Percentiles rank a stretch among this genome's conserved stretches.
phyloP scores from a whole-genome alignment of 2,329 filamentous ascomycete genomes.

The Cladosporium halotolerans region DNA sequence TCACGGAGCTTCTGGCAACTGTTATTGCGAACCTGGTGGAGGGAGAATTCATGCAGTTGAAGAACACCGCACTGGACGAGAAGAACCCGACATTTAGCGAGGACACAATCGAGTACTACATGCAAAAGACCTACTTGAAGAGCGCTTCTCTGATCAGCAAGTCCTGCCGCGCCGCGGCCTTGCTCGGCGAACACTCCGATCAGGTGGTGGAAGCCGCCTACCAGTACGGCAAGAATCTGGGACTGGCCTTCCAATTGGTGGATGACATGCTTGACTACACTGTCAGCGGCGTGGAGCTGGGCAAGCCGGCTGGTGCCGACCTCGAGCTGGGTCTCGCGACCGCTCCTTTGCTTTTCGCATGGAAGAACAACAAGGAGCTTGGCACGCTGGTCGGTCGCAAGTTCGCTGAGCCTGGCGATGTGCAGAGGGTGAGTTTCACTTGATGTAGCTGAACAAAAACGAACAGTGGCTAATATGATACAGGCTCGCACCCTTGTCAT shows the following conservation, averaged over 20 bases:
- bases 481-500: conserved; percentile 83
- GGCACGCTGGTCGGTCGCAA: conserved; percentile 87
- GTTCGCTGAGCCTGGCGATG: conserved; percentile 77
- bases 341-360: conserved; percentile 88
- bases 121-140: conserved; percentile 98
- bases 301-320: conserved; percentile 92
- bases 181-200: conserved; percentile 70
- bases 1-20: conserved; percentile 87
- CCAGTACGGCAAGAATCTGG: conserved; percentile 84
- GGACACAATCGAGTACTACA: conserved; percentile 83
- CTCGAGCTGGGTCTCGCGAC: conserved; percentile 89
- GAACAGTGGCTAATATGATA: conserved; percentile 18
- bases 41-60: conserved; percentile 98
- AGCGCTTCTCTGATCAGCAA: conserved; percentile 94
- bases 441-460: neutral
- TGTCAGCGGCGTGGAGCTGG: conserved; percentile 72
- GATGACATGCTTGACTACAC: conserved; percentile 99
- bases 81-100: conserved; percentile 77
- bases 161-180: conserved; percentile 81
- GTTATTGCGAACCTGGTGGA: conserved; percentile 97
- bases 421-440: conserved; percentile 60
- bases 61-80: conserved; percentile 90
- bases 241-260: conserved; percentile 91
- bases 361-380: conserved; percentile 71
- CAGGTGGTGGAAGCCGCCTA: conserved; percentile 88